phyloP scores from a whole-genome alignment of 768 basidiomycete genomes.

The Hericium erinaceus region DNA sequence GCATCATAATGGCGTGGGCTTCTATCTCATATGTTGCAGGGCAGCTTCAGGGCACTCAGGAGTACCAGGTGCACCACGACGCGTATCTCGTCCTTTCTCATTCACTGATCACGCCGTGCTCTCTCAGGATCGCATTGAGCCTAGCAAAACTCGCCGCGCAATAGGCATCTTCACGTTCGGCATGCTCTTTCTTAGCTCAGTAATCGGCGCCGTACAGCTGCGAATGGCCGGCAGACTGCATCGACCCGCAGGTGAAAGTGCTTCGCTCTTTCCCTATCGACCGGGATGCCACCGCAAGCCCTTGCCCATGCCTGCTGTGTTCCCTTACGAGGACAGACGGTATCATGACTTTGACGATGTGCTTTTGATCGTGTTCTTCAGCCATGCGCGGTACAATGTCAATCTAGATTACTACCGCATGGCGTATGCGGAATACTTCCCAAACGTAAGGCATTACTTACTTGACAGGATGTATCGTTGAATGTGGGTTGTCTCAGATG shows the following conservation, averaged over 20 bases:
- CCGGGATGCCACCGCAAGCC: constrained; percentile 18
- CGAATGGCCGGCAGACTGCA: background rate
- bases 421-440: constrained; percentile 39
- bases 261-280: background rate
- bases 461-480: background rate
- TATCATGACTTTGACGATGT: constrained; percentile 33
- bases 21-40: background rate
- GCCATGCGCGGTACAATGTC: constrained; percentile 36
- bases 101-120: too few species aligned
- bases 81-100: too few species aligned
- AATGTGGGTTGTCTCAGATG: constrained; percentile 23
- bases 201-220: background rate
- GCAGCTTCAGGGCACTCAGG: background rate
- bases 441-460: constrained; percentile 28
- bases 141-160: background rate
- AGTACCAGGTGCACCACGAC: background rate
- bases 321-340: constrained; percentile 9
- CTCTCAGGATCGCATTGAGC: too few species aligned
- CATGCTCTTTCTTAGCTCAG: constrained; percentile 6
- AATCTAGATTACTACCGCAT: constrained; percentile 38
- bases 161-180: constrained; percentile 2
- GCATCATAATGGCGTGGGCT: background rate
- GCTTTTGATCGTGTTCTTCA: constrained; percentile 41
- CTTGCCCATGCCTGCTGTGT: constrained; percentile 11
- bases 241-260: background rate